A percentile compares a stretch with the other conserved stretches of the same genome.
Evolutionary conservation across 208 protist species (phyloP).

Genomic region (Angomonas deanei): DNA sequence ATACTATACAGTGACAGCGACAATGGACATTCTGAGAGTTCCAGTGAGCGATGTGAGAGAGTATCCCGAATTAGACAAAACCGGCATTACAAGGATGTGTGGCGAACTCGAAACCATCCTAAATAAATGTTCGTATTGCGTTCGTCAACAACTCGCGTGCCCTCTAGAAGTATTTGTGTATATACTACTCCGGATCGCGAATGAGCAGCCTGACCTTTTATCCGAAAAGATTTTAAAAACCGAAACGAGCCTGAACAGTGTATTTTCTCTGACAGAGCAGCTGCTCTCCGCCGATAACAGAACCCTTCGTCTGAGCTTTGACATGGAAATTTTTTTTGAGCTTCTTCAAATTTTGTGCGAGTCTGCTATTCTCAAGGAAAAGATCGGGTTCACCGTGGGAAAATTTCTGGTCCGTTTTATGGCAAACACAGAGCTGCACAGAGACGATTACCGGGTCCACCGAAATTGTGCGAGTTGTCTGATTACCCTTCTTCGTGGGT

Average conservation of each 20-base stretch:
- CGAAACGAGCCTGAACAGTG: slow-evolving; percentile 33
- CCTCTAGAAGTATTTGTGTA: slow-evolving; percentile 54
- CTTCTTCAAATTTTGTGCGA: slow-evolving; percentile 53
- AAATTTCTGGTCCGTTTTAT: slow-evolving; percentile 52
- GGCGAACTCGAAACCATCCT: slow-evolving; percentile 44
- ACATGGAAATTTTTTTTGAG: slow-evolving; percentile 62
- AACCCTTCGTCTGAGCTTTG: slow-evolving; percentile 34
- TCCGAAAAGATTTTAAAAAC: slow-evolving; percentile 29
- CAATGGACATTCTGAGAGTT: slow-evolving; percentile 21
- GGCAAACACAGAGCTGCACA: slow-evolving; percentile 27
- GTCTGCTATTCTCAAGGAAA: slow-evolving; percentile 41
- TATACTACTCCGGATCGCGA: slow-evolving; percentile 29
- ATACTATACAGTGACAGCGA: neutral
- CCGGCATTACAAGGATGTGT: slow-evolving; percentile 33
- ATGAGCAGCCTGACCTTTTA: slow-evolving; percentile 15
- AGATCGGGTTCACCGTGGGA: slow-evolving; percentile 32
- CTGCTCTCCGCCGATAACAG: slow-evolving; percentile 32
- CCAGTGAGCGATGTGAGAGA: slow-evolving; percentile 41
- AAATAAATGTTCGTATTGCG: slow-evolving; percentile 62
- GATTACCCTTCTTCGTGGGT: slow-evolving; percentile 75
- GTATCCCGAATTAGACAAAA: slow-evolving; percentile 19
- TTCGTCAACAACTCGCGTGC: slow-evolving; percentile 27
- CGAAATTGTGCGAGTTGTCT: slow-evolving; percentile 68
- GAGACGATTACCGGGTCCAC: slow-evolving; percentile 66
- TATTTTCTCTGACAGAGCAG: slow-evolving; percentile 30